Conservation (phyloP, 257 asterid species). For the Nicotiana tabacum region DNA sequence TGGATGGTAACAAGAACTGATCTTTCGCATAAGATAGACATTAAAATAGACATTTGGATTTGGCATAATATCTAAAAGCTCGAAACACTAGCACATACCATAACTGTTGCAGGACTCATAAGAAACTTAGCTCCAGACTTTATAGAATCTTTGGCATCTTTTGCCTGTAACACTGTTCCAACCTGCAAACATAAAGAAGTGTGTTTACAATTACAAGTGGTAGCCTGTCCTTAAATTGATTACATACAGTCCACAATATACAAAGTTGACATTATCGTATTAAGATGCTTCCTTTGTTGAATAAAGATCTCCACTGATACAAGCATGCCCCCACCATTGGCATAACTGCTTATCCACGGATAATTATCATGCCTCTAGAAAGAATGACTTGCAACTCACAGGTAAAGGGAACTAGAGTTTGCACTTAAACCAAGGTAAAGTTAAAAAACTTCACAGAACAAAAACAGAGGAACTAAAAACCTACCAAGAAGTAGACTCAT, state of each 20-base stretch:
- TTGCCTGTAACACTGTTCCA: conserved; percentile 60
- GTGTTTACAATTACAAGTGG: neutral
- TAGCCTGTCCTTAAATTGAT: neutral
- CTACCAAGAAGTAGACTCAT: neutral
- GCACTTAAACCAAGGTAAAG: neutral
- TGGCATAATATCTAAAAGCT: neutral
- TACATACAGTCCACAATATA: neutral
- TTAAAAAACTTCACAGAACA: neutral
- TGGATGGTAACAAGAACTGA: neutral
- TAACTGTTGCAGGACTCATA: conserved; percentile 75
- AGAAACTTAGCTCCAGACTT: conserved; percentile 75
- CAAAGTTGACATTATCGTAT: neutral
- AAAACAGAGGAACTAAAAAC: neutral
- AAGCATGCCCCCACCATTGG: neutral
- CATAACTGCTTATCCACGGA: neutral
- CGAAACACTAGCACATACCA: conserved; percentile 31
- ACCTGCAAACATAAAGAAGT: conserved; percentile 34
- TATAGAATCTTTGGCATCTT: conserved; percentile 50
- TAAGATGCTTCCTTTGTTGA: neutral
- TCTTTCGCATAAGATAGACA: neutral
- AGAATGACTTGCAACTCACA: no score
- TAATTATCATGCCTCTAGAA: neutral
- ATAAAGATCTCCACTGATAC: neutral
- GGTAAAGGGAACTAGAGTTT: neutral
- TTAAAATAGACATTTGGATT: neutral